Evolutionary conservation across 2,329 filamentous ascomycete genomes (phyloP).

Genomic region (Talaromyces pinophilus): DNA sequence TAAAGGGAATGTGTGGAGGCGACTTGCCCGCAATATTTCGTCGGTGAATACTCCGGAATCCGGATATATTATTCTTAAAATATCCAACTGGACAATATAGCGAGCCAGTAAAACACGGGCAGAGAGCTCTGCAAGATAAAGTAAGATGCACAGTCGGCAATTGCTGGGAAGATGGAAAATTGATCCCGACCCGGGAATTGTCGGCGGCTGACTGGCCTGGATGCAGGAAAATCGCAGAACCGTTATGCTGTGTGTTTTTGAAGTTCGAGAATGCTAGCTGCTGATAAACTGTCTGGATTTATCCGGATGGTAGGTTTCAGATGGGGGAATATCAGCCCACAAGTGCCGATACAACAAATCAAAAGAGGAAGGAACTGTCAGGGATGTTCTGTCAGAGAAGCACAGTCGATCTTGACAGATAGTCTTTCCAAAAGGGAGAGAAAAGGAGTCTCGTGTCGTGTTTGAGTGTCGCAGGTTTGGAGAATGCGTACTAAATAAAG

Average conservation of each 20-base stretch:
- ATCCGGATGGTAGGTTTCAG: slow-evolving; percentile 2
- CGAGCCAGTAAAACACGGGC: neutral
- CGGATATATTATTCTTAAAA: neutral
- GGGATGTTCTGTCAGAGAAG: slow-evolving; percentile 5
- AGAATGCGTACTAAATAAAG: neutral
- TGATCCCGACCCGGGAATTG: neutral
- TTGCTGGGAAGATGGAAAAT: neutral
- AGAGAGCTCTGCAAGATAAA: neutral
- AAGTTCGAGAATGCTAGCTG: neutral
- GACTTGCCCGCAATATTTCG: slow-evolving; percentile 3
- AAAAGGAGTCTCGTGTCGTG: neutral
- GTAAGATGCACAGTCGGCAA: neutral
- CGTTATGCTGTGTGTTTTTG: neutral
- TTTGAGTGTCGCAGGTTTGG: neutral
- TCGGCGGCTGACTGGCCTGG: neutral
- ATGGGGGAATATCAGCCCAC: neutral
- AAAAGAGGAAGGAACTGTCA: neutral
- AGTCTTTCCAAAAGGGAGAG: neutral
- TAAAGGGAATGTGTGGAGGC: neutral
- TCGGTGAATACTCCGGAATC: slow-evolving; percentile 4
- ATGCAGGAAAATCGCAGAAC: neutral
- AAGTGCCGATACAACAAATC: neutral
- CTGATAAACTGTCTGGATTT: neutral
- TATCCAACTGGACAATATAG: neutral
- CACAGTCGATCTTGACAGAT: neutral